Conservation (phyloP, 2,329 filamentous ascomycete genomes). For the Phyllosticta paracitricarpa region DNA sequence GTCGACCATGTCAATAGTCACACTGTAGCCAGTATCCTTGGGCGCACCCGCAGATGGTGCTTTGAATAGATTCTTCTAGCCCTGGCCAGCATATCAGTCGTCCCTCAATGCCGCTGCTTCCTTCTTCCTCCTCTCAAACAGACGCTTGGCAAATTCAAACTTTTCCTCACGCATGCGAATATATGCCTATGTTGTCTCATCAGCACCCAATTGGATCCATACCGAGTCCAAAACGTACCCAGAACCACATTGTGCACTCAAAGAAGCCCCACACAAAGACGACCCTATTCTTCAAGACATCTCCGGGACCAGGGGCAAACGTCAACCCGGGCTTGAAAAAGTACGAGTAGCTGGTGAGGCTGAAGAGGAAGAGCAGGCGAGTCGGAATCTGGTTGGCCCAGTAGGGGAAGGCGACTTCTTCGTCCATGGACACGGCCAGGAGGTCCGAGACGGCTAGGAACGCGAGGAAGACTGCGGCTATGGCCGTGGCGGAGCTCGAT, state of each 20-base stretch:
- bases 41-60: not conserved
- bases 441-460: conserved; percentile 43
- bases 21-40: no score
- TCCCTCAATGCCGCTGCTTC: conserved; percentile 15
- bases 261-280: conserved; percentile 79
- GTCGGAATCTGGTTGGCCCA: conserved; percentile 48
- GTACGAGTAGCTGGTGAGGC: conserved; percentile 54
- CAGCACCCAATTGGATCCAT: not conserved
- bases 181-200: conserved; percentile 19
- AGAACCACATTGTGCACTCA: conserved; percentile 80
- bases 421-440: conserved; percentile 35
- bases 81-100: not conserved
- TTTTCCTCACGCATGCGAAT: conserved; percentile 28
- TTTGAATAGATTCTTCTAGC: not conserved
- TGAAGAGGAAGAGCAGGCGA: conserved; percentile 55
- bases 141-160: conserved; percentile 19
- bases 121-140: conserved; percentile 23
- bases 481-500: conserved; percentile 56
- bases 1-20: no score
- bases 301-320: conserved; percentile 9
- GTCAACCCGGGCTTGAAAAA: conserved; percentile 42
- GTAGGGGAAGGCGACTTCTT: conserved; percentile 34
- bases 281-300: conserved; percentile 63
- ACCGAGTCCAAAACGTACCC: conserved; percentile 42
- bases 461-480: conserved; percentile 60